Conservation (phyloP, 1,284 basidiomycete genomes). For the Papiliotrema laurentii region DNA sequence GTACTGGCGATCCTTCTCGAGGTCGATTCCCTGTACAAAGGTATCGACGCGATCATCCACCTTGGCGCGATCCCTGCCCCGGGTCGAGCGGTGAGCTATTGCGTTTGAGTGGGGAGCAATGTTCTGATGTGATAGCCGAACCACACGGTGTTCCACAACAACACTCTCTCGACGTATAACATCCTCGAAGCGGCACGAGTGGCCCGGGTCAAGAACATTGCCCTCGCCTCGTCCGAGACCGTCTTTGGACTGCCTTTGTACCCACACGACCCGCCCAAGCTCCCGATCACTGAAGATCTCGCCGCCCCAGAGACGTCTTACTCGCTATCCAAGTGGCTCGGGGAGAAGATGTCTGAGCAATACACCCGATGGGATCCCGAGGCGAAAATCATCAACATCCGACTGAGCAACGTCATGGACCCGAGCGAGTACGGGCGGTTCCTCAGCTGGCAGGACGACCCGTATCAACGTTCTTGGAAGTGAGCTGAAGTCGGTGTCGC, state of each 20-base stretch:
- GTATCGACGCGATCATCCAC: conserved; percentile 45
- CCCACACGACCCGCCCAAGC: conserved; percentile 30
- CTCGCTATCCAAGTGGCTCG: conserved; percentile 45
- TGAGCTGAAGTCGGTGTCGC: too few relatives aligned
- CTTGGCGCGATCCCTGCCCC: conserved; percentile 46
- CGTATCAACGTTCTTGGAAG: conserved; percentile 39
- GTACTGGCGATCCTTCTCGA: conserved; percentile 31
- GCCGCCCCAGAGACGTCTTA: conserved; percentile 47
- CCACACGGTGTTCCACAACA: conserved; percentile 44
- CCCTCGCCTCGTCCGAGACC: conserved; percentile 45
- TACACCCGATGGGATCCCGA: conserved; percentile 44
- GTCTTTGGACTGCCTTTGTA: conserved; percentile 46
- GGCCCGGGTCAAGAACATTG: conserved; percentile 38
- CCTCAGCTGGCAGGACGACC: conserved; percentile 45
- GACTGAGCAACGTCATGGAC: conserved; percentile 47
- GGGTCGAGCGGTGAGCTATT: conserved; percentile 29
- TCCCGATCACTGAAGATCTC: conserved; percentile 43
- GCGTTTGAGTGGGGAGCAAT: neutral
- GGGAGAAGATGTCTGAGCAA: conserved; percentile 46
- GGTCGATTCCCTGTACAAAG: conserved; percentile 42
- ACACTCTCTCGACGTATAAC: conserved; percentile 45
- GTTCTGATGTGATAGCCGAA: conserved; percentile 19
- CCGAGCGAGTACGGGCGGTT: conserved; percentile 45
- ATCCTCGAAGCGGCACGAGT: conserved; percentile 47
- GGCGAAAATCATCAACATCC: conserved; percentile 44